phyloP scores from a whole-genome alignment of 345 rosid genomes.

The Acer negundo region DNA sequence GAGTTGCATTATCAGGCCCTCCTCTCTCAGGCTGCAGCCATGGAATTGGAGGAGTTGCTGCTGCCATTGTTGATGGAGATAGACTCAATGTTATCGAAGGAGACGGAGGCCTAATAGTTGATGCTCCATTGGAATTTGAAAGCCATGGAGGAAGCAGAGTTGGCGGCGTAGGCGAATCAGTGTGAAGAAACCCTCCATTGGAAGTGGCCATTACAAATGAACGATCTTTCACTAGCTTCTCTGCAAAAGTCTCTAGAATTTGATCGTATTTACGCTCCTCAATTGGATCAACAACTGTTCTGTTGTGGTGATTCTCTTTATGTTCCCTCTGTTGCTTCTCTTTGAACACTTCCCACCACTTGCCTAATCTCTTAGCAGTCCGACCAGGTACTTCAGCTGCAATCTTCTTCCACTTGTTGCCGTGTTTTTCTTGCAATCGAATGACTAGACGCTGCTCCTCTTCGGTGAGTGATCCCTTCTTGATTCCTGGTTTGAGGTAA shows the following conservation, averaged over 20 bases:
- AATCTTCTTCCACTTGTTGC: constrained; percentile 99
- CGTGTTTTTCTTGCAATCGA: constrained; percentile 88
- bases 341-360: constrained; percentile 99
- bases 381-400: constrained; percentile 98
- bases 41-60: constrained; percentile 69
- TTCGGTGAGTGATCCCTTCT: constrained; percentile 90
- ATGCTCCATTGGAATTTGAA: constrained; percentile 62
- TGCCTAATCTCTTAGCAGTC: constrained; percentile 90
- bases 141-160: constrained; percentile 86
- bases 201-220: constrained; percentile 73
- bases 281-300: constrained; percentile 61
- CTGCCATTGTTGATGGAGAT: constrained; percentile 72
- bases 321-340: constrained; percentile 95
- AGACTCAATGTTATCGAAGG: constrained; percentile 86
- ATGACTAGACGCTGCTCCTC: constrained; percentile 95
- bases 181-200: constrained; percentile 65
- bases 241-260: constrained; percentile 90
- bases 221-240: constrained; percentile 83
- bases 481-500: constrained; percentile 96
- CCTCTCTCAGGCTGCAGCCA: constrained; percentile 84
- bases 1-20: constrained; percentile 47
- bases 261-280: constrained; percentile 91
- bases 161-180: constrained; percentile 50
- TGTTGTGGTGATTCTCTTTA: constrained; percentile 56
- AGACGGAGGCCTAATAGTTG: constrained; percentile 57